phyloP scores from a whole-genome alignment of 2,329 filamentous ascomycete species.

The Emergomyces orientalis region DNA sequence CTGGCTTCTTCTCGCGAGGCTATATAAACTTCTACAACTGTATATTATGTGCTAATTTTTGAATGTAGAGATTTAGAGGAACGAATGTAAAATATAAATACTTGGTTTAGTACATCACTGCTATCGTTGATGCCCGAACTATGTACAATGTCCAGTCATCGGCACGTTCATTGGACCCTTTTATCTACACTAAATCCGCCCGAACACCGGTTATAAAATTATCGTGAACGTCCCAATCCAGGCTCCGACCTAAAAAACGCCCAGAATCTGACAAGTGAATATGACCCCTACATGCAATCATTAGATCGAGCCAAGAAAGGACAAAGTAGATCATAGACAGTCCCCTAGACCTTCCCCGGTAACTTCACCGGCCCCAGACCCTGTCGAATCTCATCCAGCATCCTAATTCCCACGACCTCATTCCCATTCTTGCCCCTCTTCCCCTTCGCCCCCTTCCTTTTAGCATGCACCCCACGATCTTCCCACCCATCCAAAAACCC shows the following conservation, averaged over 20 bases:
- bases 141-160: neutral
- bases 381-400: conserved; percentile 80
- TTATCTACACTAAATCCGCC: conserved; percentile 1
- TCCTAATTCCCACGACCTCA: conserved; percentile 70
- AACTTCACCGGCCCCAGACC: conserved; percentile 70
- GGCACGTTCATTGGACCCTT: neutral
- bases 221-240: neutral
- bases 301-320: neutral
- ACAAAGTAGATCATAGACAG: neutral
- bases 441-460: conserved; percentile 38
- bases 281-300: neutral
- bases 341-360: conserved; percentile 22
- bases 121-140: neutral
- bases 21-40: neutral
- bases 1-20: neutral
- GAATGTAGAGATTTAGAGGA: neutral
- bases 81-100: neutral
- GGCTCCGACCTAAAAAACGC: neutral
- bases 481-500: conserved; percentile 68
- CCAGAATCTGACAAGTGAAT: neutral
- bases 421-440: conserved; percentile 69
- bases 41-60: neutral
- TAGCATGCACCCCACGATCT: conserved; percentile 34
- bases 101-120: neutral
- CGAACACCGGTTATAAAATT: neutral